phyloP scores from a whole-genome alignment of 1,284 basidiomycete species.

The Rhodotorula sp. region DNA sequence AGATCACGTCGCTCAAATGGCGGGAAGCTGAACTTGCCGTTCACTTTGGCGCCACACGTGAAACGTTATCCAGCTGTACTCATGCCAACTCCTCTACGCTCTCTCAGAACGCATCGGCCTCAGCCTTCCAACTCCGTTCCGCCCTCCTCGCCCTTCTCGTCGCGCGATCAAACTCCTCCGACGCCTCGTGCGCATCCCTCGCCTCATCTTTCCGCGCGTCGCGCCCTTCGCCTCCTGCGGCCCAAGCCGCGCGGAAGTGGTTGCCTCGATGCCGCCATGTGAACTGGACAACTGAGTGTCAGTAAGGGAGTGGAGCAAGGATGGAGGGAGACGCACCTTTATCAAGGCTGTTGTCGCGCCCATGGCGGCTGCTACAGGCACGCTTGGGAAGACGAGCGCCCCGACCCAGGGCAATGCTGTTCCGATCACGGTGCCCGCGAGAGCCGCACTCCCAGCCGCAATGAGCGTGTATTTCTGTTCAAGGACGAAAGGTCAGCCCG shows the following conservation, averaged over 20 bases:
- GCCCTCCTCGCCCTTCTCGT: constrained; percentile 8
- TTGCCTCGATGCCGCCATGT: constrained; percentile 37
- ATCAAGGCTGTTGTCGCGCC: constrained; percentile 29
- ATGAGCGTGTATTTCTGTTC: constrained; percentile 32
- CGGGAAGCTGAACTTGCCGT: no score
- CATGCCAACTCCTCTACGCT: no score
- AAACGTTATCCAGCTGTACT: not conserved
- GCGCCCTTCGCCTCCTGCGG: constrained; percentile 15
- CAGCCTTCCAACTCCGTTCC: constrained; percentile 15
- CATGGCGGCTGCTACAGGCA: constrained; percentile 31
- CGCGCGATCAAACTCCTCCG: constrained; percentile 1
- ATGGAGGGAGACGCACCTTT: constrained; percentile 16
- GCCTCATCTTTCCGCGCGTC: constrained; percentile 29
- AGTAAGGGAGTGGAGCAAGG: not conserved
- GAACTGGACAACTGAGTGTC: constrained; percentile 1
- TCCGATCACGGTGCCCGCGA: constrained; percentile 29
- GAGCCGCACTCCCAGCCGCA: constrained; percentile 23
- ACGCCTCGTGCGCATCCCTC: constrained; percentile 28
- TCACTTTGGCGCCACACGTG: not conserved
- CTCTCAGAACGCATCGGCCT: constrained; percentile 19
- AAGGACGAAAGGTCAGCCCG: not conserved
- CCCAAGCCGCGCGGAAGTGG: constrained; percentile 32
- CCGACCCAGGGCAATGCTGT: constrained; percentile 28
- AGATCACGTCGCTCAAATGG: not conserved
- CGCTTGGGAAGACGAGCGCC: constrained; percentile 23